Percentiles rank a stretch among this genome's conserved stretches.
These are phyloP conservation scores for Alloteropsis semialata DNA, from an alignment of 176 grass and related monocot genomes.

Conservation along the genomic window DNA sequence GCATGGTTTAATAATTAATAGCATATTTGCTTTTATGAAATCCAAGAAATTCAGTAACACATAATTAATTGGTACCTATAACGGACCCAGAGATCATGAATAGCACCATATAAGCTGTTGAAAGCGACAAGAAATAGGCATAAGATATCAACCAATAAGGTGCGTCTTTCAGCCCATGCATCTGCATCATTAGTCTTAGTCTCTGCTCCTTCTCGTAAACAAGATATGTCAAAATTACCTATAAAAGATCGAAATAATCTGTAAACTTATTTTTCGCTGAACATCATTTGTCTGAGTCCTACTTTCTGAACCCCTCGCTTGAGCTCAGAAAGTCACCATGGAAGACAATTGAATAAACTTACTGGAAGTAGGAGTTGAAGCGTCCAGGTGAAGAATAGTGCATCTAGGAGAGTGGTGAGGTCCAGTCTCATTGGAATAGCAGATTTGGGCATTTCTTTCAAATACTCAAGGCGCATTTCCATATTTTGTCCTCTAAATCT, in stretches of 20 bases:
- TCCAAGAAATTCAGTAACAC: background rate
- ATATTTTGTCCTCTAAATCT: background rate
- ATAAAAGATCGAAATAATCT: background rate
- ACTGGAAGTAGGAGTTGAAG: constrained; percentile 68
- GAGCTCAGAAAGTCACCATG: background rate
- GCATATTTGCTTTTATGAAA: background rate
- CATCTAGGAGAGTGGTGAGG: constrained; percentile 43
- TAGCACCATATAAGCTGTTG: constrained; percentile 35
- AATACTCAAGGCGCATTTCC: constrained; percentile 46
- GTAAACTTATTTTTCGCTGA: background rate
- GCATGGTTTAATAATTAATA: background rate
- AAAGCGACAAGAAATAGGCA: constrained; percentile 56
- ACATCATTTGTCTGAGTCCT: background rate
- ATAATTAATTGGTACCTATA: constrained; percentile 41
- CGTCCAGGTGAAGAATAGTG: constrained; percentile 56
- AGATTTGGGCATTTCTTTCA: constrained; percentile 67
- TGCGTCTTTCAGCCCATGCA: constrained; percentile 59
- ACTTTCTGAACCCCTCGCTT: background rate
- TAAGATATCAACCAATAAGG: constrained; percentile 65
- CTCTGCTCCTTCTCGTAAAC: constrained; percentile 73
- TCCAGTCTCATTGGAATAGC: constrained; percentile 31
- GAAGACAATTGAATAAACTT: background rate
- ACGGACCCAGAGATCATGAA: constrained; percentile 56
- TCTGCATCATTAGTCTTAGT: constrained; percentile 75
- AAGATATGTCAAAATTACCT: constrained; percentile 20